Evolutionary conservation across 2,329 filamentous ascomycete genomes (phyloP).

Genomic region (Aspergillus sp.): DNA sequence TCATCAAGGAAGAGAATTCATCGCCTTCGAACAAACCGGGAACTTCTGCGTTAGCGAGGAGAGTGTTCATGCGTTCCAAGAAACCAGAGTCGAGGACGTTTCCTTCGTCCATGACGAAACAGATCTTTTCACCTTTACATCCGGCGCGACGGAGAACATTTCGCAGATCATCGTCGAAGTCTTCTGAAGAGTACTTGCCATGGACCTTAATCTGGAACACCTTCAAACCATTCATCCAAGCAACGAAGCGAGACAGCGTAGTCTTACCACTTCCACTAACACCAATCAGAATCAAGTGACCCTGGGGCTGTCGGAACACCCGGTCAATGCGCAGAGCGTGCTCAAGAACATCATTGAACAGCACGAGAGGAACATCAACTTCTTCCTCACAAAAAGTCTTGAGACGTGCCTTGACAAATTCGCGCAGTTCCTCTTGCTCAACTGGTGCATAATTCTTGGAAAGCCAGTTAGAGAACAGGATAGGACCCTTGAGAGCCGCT

Average conservation of each 20-base stretch:
- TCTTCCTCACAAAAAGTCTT: constrained; percentile 99
- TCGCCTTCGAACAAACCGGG: constrained; percentile 99
- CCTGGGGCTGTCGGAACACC: constrained; percentile 96
- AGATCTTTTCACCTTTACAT: constrained; percentile 98
- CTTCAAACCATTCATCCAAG: constrained; percentile 99
- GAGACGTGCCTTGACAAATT: constrained; percentile 94
- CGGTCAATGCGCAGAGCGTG: constrained; percentile 97
- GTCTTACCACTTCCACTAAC: constrained; percentile 99
- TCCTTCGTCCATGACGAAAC: constrained; percentile 99
- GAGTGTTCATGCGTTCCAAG: constrained; percentile 97
- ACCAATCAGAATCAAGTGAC: constrained; percentile 95
- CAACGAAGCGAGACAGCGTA: constrained; percentile 92
- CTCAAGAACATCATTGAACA: constrained; percentile 99
- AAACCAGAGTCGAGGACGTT: constrained; percentile 98
- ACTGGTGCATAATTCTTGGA: constrained; percentile 98
- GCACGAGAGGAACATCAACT: constrained; percentile 92
- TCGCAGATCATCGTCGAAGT: constrained; percentile 96
- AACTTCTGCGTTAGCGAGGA: constrained; percentile 98
- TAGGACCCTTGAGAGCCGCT: constrained; percentile 82
- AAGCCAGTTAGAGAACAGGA: constrained; percentile 98
- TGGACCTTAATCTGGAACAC: constrained; percentile 99
- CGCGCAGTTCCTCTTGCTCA: constrained; percentile 85
- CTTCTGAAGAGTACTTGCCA: constrained; percentile 93
- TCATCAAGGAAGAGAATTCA: constrained; percentile 97
- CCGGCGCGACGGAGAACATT: constrained; percentile 89